These are phyloP conservation scores for Yarrowia yakushimensis DNA, from an alignment of 805 yeast species.

Conservation along the genomic window DNA sequence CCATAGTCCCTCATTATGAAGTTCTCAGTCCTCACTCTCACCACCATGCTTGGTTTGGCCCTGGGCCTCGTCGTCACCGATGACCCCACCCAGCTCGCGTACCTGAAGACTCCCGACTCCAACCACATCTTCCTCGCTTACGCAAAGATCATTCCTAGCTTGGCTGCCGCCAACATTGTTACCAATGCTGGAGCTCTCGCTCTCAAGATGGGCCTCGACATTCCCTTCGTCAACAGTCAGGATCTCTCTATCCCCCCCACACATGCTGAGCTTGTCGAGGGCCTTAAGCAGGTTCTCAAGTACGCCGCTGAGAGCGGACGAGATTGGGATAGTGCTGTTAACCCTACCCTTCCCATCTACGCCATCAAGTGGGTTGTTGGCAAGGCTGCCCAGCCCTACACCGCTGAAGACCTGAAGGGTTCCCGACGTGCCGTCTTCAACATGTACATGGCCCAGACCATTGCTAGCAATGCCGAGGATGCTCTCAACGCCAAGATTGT, in stretches of 20 bases:
- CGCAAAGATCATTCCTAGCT: not conserved
- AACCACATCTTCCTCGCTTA: not conserved
- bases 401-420: not conserved
- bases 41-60: not conserved
- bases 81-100: not conserved
- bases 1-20: not conserved
- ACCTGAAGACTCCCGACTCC: not conserved
- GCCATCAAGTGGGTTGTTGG: not conserved
- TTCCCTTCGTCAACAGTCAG: not conserved
- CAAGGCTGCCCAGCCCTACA: not conserved
- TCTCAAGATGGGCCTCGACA: not conserved
- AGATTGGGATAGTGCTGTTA: not conserved
- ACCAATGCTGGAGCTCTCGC: not conserved
- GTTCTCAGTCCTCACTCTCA: not conserved
- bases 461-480: not conserved
- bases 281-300: not conserved
- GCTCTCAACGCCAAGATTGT: not conserved
- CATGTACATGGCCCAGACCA: conserved; percentile 5
- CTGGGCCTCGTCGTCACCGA: not conserved
- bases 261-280: not conserved
- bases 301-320: not conserved
- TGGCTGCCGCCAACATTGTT: not conserved
- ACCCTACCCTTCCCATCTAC: not conserved
- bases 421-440: not conserved
- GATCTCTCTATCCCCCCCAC: not conserved